phyloP scores from a whole-genome alignment of 1,284 basidiomycete species.

The Sporisorium exsertum region DNA sequence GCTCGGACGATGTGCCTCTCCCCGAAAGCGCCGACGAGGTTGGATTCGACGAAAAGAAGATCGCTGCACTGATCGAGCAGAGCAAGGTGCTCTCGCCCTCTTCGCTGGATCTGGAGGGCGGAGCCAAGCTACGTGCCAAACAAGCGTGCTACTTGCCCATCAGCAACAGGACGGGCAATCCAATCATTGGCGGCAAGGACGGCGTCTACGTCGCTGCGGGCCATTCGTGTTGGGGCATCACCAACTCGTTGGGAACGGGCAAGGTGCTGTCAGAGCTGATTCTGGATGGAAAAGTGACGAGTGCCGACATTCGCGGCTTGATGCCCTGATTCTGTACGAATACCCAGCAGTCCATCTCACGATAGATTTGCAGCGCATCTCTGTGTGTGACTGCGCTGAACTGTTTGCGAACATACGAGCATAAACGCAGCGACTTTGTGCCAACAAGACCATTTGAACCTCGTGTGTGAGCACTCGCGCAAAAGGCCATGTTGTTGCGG shows the following conservation, averaged over 20 bases:
- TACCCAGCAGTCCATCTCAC: background rate
- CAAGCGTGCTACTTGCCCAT: conserved; percentile 75
- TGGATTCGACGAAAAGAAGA: conserved; percentile 62
- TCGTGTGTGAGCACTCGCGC: no score
- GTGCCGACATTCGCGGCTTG: conserved; percentile 72
- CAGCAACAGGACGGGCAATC: conserved; percentile 71
- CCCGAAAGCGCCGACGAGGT: conserved; percentile 68
- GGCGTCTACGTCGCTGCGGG: conserved; percentile 72
- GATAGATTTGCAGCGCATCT: background rate
- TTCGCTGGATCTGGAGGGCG: conserved; percentile 68
- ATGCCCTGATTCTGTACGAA: conserved; percentile 61
- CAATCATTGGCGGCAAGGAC: conserved; percentile 72
- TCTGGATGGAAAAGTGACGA: conserved; percentile 72
- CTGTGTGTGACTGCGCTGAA: no score
- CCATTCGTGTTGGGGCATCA: conserved; percentile 72
- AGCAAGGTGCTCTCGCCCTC: conserved; percentile 71
- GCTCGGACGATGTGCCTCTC: conserved; percentile 70
- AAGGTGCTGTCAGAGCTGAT: conserved; percentile 73
- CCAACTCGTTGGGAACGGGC: conserved; percentile 72
- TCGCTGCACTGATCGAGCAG: conserved; percentile 71
- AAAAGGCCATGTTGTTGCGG: background rate
- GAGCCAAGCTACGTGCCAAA: conserved; percentile 68
- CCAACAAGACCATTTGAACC: background rate
- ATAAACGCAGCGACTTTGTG: background rate
- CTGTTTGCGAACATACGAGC: background rate